Base-by-base conservation (phyloP, 176 grass and related monocot genomes). In the Phoenix roebelenii region DNA sequence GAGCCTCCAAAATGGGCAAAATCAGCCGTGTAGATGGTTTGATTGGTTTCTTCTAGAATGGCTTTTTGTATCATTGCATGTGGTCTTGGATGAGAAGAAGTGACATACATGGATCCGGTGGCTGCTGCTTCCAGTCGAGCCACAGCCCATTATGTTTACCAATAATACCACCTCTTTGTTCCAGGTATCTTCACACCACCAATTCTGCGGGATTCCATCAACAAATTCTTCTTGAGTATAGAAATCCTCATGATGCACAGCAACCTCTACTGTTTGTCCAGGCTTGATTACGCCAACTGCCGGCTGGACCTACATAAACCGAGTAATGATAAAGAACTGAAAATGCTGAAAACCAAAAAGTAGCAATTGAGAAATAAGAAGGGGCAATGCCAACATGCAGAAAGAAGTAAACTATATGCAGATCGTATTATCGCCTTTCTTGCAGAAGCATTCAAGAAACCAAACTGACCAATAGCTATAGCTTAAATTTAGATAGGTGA, bases 201-300 rank as follows among this genome's bases (percentile, higher is more conserved):
- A 90, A 44, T 82, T 90, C 63, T 88, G 92, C n/a, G 92, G 92
- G 74, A 88, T 82, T 29, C 92, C 92, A 23, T 96, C 92, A 1
- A 87, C 74, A 39, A 79, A 90, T 16, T 90, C 87, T 84, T 96
- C 86, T 69, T 90, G 78, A 20, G 77, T 81, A 72, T 82, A 88
- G 22, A 89, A 86, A 20, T 90, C 92, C 60, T 88, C 83, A 44
- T 96, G 92, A 68, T 82, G 92, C 26, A 96, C 68, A 18, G 77
- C 77, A 68, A 96, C 71, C 39, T 96, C 92, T 54, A 79, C 57
- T 4, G 78, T 82, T 75, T 96, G 77, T 44, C 73, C 71, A 66
- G 83, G 83, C 75, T 82, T 90, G 61, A 96, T 74, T 25, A 96
- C 63, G 44, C 92, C 92, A 3, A 68, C 58, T 5, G 78, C 77